A percentile compares a stretch with the other conserved stretches of the same genome.
Conservation (phyloP, 2,329 filamentous ascomycete genomes). For the Fonsecaea nubica region DNA sequence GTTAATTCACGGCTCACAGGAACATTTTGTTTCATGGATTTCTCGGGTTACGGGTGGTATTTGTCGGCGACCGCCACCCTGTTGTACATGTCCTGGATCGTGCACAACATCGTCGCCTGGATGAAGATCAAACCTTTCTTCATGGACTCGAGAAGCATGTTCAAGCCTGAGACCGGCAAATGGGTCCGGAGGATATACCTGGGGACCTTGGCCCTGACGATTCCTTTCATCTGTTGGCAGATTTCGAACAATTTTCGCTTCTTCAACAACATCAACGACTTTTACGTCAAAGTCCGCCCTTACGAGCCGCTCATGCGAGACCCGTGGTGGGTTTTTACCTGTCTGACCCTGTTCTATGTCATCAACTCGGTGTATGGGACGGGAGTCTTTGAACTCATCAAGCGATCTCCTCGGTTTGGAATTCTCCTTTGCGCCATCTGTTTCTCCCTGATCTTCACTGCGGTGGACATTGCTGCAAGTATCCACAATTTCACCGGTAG, state of each 20-base stretch:
- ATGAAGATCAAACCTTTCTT: constrained; percentile 70
- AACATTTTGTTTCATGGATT: constrained; percentile 58
- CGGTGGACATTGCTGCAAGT: constrained; percentile 66
- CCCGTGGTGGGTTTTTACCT: constrained; percentile 73
- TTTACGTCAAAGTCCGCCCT: constrained; percentile 64
- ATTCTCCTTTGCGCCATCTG: constrained; percentile 67
- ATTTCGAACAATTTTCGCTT: constrained; percentile 71
- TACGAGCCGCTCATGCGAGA: constrained; percentile 68
- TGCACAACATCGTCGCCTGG: constrained; percentile 73
- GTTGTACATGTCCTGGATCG: constrained; percentile 67
- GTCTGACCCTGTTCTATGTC: constrained; percentile 65
- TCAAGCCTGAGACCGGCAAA: constrained; percentile 43
- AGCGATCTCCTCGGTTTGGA: constrained; percentile 68
- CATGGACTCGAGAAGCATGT: constrained; percentile 54
- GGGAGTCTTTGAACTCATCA: constrained; percentile 62
- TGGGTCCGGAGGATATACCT: constrained; percentile 56
- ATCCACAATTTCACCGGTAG: constrained; percentile 48
- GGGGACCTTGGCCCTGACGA: constrained; percentile 62
- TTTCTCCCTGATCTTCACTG: constrained; percentile 65
- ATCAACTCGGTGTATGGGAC: constrained; percentile 61
- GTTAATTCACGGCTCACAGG: constrained; percentile 19
- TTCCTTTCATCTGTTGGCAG: constrained; percentile 70
- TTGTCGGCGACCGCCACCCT: constrained; percentile 66
- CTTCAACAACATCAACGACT: constrained; percentile 62
- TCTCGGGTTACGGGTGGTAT: constrained; percentile 68